phyloP scores from a whole-genome alignment of 2,329 filamentous ascomycete species.

The Trichoderma harzianum region DNA sequence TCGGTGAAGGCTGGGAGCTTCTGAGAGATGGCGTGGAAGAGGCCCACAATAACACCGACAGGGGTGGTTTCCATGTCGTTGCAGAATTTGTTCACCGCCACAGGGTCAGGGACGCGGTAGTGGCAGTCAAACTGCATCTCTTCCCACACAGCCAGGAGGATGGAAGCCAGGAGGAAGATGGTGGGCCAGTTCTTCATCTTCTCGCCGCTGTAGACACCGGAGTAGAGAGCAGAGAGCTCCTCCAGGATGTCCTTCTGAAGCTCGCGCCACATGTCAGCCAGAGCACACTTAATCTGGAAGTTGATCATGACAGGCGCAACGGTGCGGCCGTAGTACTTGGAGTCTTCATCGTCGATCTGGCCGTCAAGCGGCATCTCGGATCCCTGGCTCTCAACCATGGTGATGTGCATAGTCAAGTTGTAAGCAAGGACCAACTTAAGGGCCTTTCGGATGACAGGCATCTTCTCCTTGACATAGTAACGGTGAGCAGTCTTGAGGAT shows the following conservation, averaged over 20 bases:
- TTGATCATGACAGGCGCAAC: slow-evolving; percentile 98
- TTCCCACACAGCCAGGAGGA: slow-evolving; percentile 92
- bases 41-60: slow-evolving; percentile 90
- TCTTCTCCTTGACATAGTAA: slow-evolving; percentile 84
- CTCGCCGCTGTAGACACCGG: slow-evolving; percentile 95
- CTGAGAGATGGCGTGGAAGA: slow-evolving; percentile 97
- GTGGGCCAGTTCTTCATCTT: slow-evolving; percentile 99
- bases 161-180: slow-evolving; percentile 94
- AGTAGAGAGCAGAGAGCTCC: slow-evolving; percentile 88
- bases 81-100: slow-evolving; percentile 90
- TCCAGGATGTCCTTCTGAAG: slow-evolving; percentile 94
- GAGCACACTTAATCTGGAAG: slow-evolving; percentile 96
- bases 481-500: slow-evolving; percentile 95
- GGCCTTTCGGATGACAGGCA: slow-evolving; percentile 88
- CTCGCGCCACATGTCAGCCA: slow-evolving; percentile 98
- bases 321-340: slow-evolving; percentile 84
- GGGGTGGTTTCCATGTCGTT: slow-evolving; percentile 94
- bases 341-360: slow-evolving; percentile 80
- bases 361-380: slow-evolving; percentile 75
- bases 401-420: slow-evolving; percentile 91
- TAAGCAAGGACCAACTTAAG: slow-evolving; percentile 93
- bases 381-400: slow-evolving; percentile 85
- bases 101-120: slow-evolving; percentile 83
- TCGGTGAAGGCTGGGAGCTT: slow-evolving; percentile 90
- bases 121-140: slow-evolving; percentile 99